Percentiles rank a stretch among this genome's conserved stretches.
These are phyloP conservation scores for Trametes cingulata DNA, from an alignment of 768 basidiomycete genomes.

Conservation along the genomic window DNA sequence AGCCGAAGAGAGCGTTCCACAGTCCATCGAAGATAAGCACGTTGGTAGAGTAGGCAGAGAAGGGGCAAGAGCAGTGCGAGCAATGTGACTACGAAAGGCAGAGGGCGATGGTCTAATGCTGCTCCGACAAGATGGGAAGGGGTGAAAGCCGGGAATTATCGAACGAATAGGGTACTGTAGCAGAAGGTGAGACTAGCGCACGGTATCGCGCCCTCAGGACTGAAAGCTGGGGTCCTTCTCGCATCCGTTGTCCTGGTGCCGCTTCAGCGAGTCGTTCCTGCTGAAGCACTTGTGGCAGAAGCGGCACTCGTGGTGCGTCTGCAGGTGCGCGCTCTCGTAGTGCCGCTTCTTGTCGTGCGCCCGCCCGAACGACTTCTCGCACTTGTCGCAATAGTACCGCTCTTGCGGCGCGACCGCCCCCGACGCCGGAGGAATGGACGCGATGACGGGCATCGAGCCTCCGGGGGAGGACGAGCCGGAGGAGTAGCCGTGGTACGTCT, in stretches of 20 bases:
- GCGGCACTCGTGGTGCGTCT: constrained; percentile 65
- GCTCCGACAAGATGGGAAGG: constrained; percentile 5
- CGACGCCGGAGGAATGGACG: constrained; percentile 27
- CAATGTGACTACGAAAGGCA: not conserved
- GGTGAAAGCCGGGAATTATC: not conserved
- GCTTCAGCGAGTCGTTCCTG: constrained; percentile 76
- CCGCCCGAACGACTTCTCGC: constrained; percentile 78
- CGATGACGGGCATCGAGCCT: constrained; percentile 15
- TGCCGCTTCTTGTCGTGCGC: constrained; percentile 83
- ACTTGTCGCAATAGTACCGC: constrained; percentile 73
- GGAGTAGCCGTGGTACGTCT: constrained; percentile 20
- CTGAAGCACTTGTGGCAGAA: constrained; percentile 80
- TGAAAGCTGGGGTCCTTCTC: constrained; percentile 54
- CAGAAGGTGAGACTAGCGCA: constrained; percentile 5
- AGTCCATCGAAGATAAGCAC: constrained; percentile 4
- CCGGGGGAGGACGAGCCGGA: constrained; percentile 12
- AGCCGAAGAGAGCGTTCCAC: constrained; percentile 14
- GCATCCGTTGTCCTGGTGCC: constrained; percentile 82
- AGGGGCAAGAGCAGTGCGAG: not conserved
- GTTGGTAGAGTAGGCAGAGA: constrained; percentile 6
- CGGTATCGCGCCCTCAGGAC: constrained; percentile 10
- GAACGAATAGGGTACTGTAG: constrained; percentile 12
- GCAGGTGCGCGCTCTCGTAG: constrained; percentile 72
- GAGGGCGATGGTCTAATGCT: not conserved
- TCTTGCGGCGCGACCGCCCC: constrained; percentile 48